These are phyloP conservation scores for Scutellaria barbata DNA, from an alignment of 257 asterid species.

Conservation along the genomic window DNA sequence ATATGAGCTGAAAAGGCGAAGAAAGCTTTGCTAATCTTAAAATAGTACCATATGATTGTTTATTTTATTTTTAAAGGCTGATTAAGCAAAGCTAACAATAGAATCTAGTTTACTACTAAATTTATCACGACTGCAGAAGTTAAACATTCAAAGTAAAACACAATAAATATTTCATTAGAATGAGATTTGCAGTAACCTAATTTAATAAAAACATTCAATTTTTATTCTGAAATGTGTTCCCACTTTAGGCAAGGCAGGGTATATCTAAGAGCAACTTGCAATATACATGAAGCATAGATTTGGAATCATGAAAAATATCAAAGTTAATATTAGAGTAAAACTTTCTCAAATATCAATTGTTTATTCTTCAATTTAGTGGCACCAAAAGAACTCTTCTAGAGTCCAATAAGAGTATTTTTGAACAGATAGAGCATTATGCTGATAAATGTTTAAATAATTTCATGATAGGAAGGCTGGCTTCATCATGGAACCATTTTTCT, in stretches of 20 bases:
- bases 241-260: neutral
- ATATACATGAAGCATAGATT: neutral
- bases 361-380: constrained; percentile 5
- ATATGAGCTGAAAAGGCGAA: constrained; percentile 2
- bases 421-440: neutral
- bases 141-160: neutral
- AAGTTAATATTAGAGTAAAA: neutral
- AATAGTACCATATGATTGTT: no score
- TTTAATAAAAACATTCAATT: neutral
- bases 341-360: neutral
- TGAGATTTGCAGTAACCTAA: neutral
- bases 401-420: neutral
- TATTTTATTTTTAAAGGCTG: neutral
- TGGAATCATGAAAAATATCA: constrained; percentile 8
- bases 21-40: neutral
- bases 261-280: constrained; percentile 6
- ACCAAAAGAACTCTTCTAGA: neutral
- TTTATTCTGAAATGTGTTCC: neutral
- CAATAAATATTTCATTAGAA: neutral
- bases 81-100: neutral
- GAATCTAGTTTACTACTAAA: constrained; percentile 1
- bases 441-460: no score
- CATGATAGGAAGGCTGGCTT: no score
- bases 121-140: neutral
- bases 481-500: no score